Base-by-base conservation (phyloP, 345 rosid genomes). In the Ricinus communis region DNA sequence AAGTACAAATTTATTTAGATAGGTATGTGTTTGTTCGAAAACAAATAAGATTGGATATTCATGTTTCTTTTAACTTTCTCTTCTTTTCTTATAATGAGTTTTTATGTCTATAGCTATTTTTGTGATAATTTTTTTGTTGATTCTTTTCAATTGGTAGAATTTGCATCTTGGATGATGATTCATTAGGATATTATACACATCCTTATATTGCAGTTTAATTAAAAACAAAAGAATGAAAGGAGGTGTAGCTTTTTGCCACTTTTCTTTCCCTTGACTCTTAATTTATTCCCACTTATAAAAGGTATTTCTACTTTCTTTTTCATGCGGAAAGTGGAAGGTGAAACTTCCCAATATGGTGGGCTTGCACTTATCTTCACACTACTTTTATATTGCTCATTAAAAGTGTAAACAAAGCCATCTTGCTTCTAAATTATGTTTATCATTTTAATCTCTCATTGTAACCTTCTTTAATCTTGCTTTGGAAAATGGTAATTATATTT, bases 291-390 rank as follows among this genome's bases (percentile, higher is more conserved):
- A 74, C 70, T 54, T 14, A 13, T 66, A 70, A 76, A 43, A 68
- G 66, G 65, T 69, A 24, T 74, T 71, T 73, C 13, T 43, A 38
- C 52, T 65, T 31, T 61, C 38, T 68, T 27, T 53, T 22, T 47
- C 36, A 28, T 45, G 13, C 52, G 62, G 70, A 38, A 15, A 70
- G 50, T 69, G 76, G 79, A 47, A n/a, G n/a, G n/a, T n/a, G n/a
- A n/a, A 36, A 5, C 47, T 66, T 70, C 62, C 69, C 60, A 51
- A 30, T 30, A 14, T 60, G 46, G 70, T 80, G 72, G 68, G 18
- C 43, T 66, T 49, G 49, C 72, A 47, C 79, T 74, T 67, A 75
- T 83, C 80, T 72, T 13, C 25, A 43, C 22, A 41, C 16, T 59
- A 40, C 13, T 54, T 61, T 41, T 16, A 30, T 40, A 40, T 67